Conservation (phyloP, 2,329 filamentous ascomycete species). For the Ophiostoma pallidulum region DNA sequence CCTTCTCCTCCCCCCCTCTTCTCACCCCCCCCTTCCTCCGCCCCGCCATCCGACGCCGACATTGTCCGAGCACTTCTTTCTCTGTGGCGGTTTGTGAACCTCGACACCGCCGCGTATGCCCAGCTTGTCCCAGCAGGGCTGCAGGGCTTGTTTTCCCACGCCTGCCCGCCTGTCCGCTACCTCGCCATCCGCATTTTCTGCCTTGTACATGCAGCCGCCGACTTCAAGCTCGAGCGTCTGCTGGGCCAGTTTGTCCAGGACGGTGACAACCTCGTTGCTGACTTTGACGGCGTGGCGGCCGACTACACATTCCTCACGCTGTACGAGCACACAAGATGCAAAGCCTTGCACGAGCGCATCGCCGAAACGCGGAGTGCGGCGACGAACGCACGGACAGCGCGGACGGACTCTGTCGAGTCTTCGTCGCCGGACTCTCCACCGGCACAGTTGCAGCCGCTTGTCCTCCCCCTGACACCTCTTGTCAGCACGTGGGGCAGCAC, state of each 20-base stretch:
- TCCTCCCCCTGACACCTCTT: constrained; percentile 42
- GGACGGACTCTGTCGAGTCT: background rate
- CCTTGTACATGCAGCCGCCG: constrained; percentile 68
- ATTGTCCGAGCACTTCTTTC: constrained; percentile 48
- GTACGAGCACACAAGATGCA: constrained; percentile 45
- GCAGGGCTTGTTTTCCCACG: constrained; percentile 56
- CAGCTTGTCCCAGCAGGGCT: constrained; percentile 53
- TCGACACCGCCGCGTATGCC: constrained; percentile 61
- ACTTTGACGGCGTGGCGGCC: constrained; percentile 65
- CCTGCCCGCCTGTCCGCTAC: constrained; percentile 57
- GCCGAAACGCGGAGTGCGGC: constrained; percentile 24
- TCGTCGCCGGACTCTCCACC: background rate
- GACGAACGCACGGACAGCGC: too few species aligned
- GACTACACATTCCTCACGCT: constrained; percentile 68
- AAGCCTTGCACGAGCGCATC: constrained; percentile 34
- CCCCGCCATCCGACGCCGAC: constrained; percentile 17
- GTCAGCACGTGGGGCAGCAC: constrained; percentile 57
- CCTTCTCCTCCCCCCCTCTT: background rate
- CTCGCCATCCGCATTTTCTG: constrained; percentile 75
- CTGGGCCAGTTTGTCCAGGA: constrained; percentile 54
- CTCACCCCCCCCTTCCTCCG: constrained; percentile 7
- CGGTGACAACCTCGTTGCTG: constrained; percentile 51
- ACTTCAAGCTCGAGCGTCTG: constrained; percentile 66
- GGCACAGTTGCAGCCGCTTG: constrained; percentile 10
- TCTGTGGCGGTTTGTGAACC: constrained; percentile 69